phyloP scores from a whole-genome alignment of 192 early-diverging fungal species.

The Backusella tuberculispora region DNA sequence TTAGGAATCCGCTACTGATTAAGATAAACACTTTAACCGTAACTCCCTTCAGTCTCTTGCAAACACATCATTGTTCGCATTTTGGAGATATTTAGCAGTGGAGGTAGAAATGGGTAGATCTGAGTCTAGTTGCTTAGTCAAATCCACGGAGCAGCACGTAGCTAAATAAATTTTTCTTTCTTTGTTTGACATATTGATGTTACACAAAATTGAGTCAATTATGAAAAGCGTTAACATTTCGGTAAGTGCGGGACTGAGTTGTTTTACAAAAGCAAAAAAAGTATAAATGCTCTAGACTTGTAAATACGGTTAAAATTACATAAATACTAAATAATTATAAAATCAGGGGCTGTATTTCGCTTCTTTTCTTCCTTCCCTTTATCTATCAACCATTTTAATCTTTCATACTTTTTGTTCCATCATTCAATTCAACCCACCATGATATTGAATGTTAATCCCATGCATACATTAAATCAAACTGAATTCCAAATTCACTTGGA shows the following conservation, averaged over 20 bases:
- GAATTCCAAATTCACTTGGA: slow-evolving; percentile 43
- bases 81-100: background rate
- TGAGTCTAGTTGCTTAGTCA: slow-evolving; percentile 6
- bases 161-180: background rate
- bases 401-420: background rate
- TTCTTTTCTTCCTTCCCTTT: background rate
- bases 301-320: background rate
- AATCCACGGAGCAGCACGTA: background rate
- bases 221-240: background rate
- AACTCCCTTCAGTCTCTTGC: background rate
- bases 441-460: slow-evolving; percentile 28
- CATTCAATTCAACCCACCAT: slow-evolving; percentile 12
- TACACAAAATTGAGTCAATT: background rate
- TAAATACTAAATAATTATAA: background rate
- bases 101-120: background rate
- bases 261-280: slow-evolving; percentile 8
- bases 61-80: background rate
- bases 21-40: background rate
- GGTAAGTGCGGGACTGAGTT: slow-evolving; percentile 5
- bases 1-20: background rate
- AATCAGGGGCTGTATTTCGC: background rate
- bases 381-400: background rate
- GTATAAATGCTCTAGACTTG: slow-evolving; percentile 5
- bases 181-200: background rate
- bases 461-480: slow-evolving; percentile 17